Evolutionary conservation across 208 protist genomes (phyloP), one percentile per base, ranked within the genome.

Genomic region (Acanthamoeba healyi): DNA sequence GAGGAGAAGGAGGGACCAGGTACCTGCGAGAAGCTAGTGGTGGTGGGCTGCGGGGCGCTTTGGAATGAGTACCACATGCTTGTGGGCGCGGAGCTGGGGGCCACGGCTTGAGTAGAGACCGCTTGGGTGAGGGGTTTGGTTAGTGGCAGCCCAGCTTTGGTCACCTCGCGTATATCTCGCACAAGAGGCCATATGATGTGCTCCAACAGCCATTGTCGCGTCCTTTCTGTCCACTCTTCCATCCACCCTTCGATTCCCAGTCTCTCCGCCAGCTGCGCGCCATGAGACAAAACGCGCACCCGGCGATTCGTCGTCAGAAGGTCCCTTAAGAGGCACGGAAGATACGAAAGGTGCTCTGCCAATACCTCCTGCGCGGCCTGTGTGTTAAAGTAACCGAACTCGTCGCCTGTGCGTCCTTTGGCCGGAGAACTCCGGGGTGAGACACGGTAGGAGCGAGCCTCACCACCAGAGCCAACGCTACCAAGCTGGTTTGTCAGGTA

Each of bases 381-480:
- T 0, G 46, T 89, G 81, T 89, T 89, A 49, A 89, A 65, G 54
- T 89, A 89, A 14, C 81, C 81, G 24, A 89, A 89, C 32, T 89
- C 81, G 29, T 89, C 81, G 32, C 72, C 72, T 34, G 81, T 65
- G 34, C 81, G 44, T 34, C 49, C 81, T 26, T 56, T 89, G 81
- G 81, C 40, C 1, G 81, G 81, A n/a, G 81, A 89, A n/a, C 54
- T 89, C 6, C 54, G 81, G 29, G 81, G 81, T 6, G 81, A 89
- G 5, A 65, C 81, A 34, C 81, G 81, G n/a, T 67, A 89, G 22
- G 49, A 3, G 38, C 81, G 29, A 26, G n/a, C 7, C 17, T 56
- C 44, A 65, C 7, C 54, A n/a, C 42, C 29, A 26, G 19, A 0
- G 2, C 46, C 63, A 51, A n/a, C 40, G 72, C 72, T 26, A 38